Evolutionary conservation across 2,329 filamentous ascomycete genomes (phyloP), one percentile per base, ranked within the genome.

Genomic region (Cercospora beticola): DNA sequence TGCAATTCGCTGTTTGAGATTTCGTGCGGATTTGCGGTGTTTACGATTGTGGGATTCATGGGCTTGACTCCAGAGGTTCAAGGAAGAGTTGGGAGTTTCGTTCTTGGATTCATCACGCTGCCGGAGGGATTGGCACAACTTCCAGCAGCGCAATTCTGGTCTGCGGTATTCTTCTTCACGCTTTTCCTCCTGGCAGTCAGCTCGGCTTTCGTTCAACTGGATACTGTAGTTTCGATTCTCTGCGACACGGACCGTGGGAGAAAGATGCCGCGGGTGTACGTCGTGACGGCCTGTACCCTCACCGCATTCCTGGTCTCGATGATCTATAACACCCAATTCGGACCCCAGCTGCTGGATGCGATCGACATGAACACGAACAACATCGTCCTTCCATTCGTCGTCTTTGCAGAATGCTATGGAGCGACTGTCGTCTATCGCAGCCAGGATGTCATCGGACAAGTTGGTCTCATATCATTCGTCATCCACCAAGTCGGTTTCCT

Each of bases 1-100:
- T 86, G 84, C 71, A 88, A 88, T 60, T 83, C 86, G 0, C 73
- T 87, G 0, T 88, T 88, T 60, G 86, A 88, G 70, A 86, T 85
- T 28, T 82, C 83, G 31, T 82, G 81, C 2, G 82, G 81, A 1
- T 83, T 84, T 64, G 81, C 82, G 0, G 79, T 88, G 0, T 88
- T 87, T 66, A 85, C 86, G 9, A 83, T 88, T 8, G 82, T 88
- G 4, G 86, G 86, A 0, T 83, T 80, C 65, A 77, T 83, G 61
- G 61, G 61, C 4, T 21, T 6, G 73, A 78, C 61, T 73, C 82
- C 81, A 1, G 65, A 79, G 28, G 76, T 81, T 30, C 79, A 76
- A 82, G 80, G 80, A 10, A 74, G 80, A 5, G 79, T 88, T 0
- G 86, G 86, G 9, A 82, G 84, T 14, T 88, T 88, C 69, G 82